Evolutionary conservation across 2,329 filamentous ascomycete species (phyloP), one percentile per base, ranked within the genome.

Genomic region (Colletotrichum sublineola): DNA sequence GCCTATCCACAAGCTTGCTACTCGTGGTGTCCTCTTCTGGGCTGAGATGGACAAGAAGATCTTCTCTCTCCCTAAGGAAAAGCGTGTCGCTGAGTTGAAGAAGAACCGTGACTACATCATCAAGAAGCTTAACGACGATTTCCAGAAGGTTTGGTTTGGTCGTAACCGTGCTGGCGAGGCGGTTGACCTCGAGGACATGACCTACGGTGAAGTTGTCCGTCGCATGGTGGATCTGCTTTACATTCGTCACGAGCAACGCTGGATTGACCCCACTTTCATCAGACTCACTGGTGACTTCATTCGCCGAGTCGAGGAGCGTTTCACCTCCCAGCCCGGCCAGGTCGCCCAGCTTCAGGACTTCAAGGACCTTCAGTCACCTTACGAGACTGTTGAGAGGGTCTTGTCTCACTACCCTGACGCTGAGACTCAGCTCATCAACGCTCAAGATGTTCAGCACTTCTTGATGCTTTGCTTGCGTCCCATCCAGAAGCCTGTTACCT

Each of bases 1-100:
- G 87, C 97, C 96, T 7, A 99, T 99, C 74, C 96, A 99, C 87
- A 99, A 99, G 86, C 90, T 99, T 72, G 97, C 96, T 20, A 99
- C 96, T 61, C 93, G 97, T 71, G 96, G 96, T 89, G 95, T 99
- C 60, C 87, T 90, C 67, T 97, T 99, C 87, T 99, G 96, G 96
- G 92, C 95, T 62, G 97, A 99, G 85, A 97, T 99, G 95, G 96
- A 99, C 80, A 90, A 97, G 82, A 98, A 97, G 85, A 98, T 99
- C 79, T 99, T 99, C 87, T 93, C 91, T 80, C 86, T 99, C 61
- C 95, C 97, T 83, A 98, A 97, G 86, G 94, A 96, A 79, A 97
- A 98, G 87, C 92, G 95, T 53, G 87, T 97, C 31, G 88, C 93
- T 2, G 95, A 96, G 84, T 88, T 98, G 53, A 94, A 94, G 86